Base-by-base conservation (phyloP, 768 basidiomycete species). In the Mycena olivaceomarginata region DNA sequence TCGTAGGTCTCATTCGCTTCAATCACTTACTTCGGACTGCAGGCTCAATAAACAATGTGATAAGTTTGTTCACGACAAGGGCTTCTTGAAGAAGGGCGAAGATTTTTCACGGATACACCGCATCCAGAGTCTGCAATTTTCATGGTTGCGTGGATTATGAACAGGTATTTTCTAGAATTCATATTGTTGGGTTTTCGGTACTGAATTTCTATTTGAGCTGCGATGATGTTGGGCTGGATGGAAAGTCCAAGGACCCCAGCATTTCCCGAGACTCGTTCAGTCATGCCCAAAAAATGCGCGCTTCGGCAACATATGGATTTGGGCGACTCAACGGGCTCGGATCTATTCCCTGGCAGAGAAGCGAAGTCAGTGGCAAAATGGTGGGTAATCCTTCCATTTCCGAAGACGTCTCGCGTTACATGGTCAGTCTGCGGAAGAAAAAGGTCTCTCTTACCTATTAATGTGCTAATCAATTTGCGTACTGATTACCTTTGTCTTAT, bases 281-380 rank as follows among this genome's bases (percentile, higher is more conserved):
- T 2, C 83, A 87, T 82, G 85, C 86, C 0, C 86, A 87, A 71
- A 87, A 87, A 62, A 85, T 88, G 82, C 67, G 84, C 1, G 86
- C 85, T 5, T 78, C 82, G 2, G 81, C 83, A 60, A 85, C 84
- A 0, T 83, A 85, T 70, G 78, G 78, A 1, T 87, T 87, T 74
- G 82, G 83, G 6, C 80, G 79, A 15, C 57, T 83, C 12, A 48
- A 74, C 45, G 79, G 81, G 7, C 76, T 80, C 2, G 78, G 85
- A 18, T 77, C 74, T 9, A 57, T 82, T n/a, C 77, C 81, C 11
- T 87, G 86, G 86, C 82, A 85, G 45, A 67, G 76, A 39, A 80
- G 80, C 43, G 81, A 85, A 64, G 46, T 75, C 10, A 79, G 53
- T 20, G 82, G 82, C 2, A 68, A 73, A 59, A 81, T 81, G 83